Conservation (phyloP, 208 protist genomes). For the Trypanosoma platydactyli region DNA sequence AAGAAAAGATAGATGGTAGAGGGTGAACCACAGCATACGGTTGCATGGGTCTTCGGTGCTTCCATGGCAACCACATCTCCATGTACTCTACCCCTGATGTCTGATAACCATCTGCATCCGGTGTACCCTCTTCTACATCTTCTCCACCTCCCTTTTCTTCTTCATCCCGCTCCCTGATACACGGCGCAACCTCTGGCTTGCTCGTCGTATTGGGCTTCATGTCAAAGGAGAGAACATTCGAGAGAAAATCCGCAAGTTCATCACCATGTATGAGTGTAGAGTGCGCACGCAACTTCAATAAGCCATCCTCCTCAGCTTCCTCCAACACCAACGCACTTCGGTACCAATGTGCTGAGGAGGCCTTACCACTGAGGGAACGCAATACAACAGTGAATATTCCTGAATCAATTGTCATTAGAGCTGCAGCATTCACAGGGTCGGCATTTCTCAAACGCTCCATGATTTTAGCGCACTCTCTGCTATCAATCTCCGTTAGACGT, state of each 20-base stretch:
- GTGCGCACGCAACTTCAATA: slow-evolving; percentile 28
- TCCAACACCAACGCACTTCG: slow-evolving; percentile 25
- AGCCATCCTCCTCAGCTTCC: slow-evolving; percentile 1
- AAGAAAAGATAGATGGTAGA: slow-evolving; percentile 20
- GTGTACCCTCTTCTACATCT: not conserved
- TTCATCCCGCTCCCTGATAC: not conserved
- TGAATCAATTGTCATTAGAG: slow-evolving; percentile 49
- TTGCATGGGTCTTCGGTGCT: slow-evolving; percentile 63
- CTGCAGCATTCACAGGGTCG: slow-evolving; percentile 59
- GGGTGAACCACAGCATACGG: slow-evolving; percentile 36
- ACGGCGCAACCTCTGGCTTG: not conserved
- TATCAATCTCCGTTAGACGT: slow-evolving; percentile 38
- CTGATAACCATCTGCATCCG: not conserved
- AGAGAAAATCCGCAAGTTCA: slow-evolving; percentile 19
- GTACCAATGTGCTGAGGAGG: slow-evolving; percentile 19
- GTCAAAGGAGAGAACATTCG: not conserved
- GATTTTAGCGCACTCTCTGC: slow-evolving; percentile 47
- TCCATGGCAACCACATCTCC: slow-evolving; percentile 77
- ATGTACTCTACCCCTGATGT: slow-evolving; percentile 30
- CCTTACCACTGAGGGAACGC: not conserved
- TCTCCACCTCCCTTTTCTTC: not conserved
- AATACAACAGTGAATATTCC: slow-evolving; percentile 74
- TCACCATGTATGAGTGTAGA: slow-evolving; percentile 41
- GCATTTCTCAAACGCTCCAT: slow-evolving; percentile 58
- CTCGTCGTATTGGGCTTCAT: not conserved